Base-by-base conservation (phyloP, 2,329 filamentous ascomycete genomes). In the Fusarium dlaminii region DNA sequence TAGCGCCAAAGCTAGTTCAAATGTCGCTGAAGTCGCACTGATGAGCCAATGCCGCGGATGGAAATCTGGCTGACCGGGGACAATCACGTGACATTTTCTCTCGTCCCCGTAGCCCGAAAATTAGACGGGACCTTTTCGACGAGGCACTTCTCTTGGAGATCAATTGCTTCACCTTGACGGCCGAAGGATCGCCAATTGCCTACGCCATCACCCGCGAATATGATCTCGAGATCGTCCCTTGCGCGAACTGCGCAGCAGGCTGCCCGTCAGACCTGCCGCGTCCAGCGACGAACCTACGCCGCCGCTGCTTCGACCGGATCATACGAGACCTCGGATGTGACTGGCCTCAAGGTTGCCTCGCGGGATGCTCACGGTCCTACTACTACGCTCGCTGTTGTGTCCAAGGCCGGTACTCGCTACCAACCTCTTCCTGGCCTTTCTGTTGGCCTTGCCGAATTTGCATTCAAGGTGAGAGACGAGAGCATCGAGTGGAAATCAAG, bases 361-460 rank as follows among this genome's bases (percentile, higher is more conserved):
- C 92, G 96, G 87, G 95, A 98, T 84, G 89, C 94, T 80, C 90
- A 93, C 74, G 94, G 94, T 74, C 94, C 95, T 77, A 97, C 96
- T 72, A 95, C 95, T 72, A 97, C 94, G 81, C 89, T 99, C 77
- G 95, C 95, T 64, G 85, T 99, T 75, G 94, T 99, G 82, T 91
- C 95, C 78, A 98, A 97, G 89, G 96, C 95, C 74, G 96, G 96
- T 81, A 97, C 96, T 75, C 90, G 96, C 84, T 98, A 96, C 85
- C 92, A 99, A 88, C 90, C 94, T 74, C 89, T 93, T 77, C 96
- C 96, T 73, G 96, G 96, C 76, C 89, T 98, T 84, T 93, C 96
- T 75, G 93, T 95, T 81, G 96, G 93, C 67, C 90, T 99, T 77
- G 93, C 96, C 87, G 93, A 94, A 84, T 99, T 97, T 87, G 96